Conservation (phyloP, 306 rosid genomes). For the Cajanus cajan region DNA sequence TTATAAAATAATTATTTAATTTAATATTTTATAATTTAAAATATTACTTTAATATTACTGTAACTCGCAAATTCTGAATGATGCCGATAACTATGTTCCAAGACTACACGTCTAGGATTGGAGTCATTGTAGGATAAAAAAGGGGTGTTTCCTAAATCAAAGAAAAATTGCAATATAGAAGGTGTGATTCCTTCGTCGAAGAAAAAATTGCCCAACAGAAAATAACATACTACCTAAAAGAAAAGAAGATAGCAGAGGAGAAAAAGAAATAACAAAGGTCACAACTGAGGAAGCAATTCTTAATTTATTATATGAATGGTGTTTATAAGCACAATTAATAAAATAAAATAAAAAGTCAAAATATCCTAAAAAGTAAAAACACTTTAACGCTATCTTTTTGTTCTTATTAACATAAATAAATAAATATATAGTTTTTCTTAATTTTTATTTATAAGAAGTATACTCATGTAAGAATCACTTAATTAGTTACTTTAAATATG, state of each 20-base stretch:
- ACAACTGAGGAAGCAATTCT: background rate
- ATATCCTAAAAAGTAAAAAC: no score
- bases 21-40: no score
- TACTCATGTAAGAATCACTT: no score
- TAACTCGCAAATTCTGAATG: background rate
- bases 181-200: background rate
- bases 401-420: no score
- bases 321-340: background rate
- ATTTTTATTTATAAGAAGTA: no score
- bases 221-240: slow-evolving; percentile 1
- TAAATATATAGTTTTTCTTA: no score
- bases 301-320: background rate
- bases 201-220: background rate
- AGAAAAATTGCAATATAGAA: background rate
- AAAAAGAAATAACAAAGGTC: background rate
- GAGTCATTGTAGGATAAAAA: background rate
- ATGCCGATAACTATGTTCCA: background rate
- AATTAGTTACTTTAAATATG: no score
- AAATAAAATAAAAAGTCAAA: no score
- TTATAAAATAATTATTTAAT: no score
- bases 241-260: background rate
- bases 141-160: background rate
- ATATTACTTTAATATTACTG: no score
- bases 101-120: background rate
- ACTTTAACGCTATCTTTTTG: no score